phyloP scores from a whole-genome alignment of 768 basidiomycete genomes.

The Rhodotorula diobovata region DNA sequence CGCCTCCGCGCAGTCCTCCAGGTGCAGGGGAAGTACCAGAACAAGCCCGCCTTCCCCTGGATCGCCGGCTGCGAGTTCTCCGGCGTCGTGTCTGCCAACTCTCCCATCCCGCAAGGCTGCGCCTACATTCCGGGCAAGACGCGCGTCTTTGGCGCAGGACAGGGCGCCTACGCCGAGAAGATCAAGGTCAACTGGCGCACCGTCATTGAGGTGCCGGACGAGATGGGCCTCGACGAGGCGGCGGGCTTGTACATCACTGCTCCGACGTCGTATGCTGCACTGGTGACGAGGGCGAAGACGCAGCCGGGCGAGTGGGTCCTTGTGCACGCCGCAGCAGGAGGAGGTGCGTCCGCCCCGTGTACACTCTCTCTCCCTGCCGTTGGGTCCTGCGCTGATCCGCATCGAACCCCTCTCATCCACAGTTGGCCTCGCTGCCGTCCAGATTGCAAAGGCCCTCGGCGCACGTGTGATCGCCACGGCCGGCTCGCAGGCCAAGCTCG shows the following conservation, averaged over 20 bases:
- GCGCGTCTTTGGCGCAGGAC: slow-evolving; percentile 74
- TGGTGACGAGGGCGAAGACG: slow-evolving; percentile 76
- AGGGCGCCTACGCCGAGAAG: slow-evolving; percentile 73
- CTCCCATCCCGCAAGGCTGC: slow-evolving; percentile 74
- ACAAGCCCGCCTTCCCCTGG: slow-evolving; percentile 77
- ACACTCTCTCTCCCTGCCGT: not conserved
- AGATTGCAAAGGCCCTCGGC: slow-evolving; percentile 87
- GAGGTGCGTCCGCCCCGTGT: slow-evolving; percentile 69
- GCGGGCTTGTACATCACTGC: slow-evolving; percentile 78
- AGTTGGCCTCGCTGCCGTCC: slow-evolving; percentile 85
- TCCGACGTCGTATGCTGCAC: slow-evolving; percentile 77
- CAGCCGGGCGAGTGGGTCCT: slow-evolving; percentile 85
- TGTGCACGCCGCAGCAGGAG: slow-evolving; percentile 91
- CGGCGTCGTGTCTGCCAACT: slow-evolving; percentile 64
- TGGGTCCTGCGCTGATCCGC: not conserved
- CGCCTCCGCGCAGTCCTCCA: slow-evolving; percentile 6
- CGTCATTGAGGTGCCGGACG: slow-evolving; percentile 66
- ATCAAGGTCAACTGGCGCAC: slow-evolving; percentile 56
- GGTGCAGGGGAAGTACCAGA: slow-evolving; percentile 65
- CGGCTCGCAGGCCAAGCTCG: slow-evolving; percentile 57
- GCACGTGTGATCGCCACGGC: slow-evolving; percentile 94
- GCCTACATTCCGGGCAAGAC: slow-evolving; percentile 70
- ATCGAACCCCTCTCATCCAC: no score
- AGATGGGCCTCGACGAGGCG: slow-evolving; percentile 76
- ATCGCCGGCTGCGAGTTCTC: slow-evolving; percentile 67